Percentiles rank a stretch among this genome's conserved stretches.
Evolutionary conservation across 1,284 basidiomycete genomes (phyloP).

Genomic region (Cystobasidiaceae sp.): DNA sequence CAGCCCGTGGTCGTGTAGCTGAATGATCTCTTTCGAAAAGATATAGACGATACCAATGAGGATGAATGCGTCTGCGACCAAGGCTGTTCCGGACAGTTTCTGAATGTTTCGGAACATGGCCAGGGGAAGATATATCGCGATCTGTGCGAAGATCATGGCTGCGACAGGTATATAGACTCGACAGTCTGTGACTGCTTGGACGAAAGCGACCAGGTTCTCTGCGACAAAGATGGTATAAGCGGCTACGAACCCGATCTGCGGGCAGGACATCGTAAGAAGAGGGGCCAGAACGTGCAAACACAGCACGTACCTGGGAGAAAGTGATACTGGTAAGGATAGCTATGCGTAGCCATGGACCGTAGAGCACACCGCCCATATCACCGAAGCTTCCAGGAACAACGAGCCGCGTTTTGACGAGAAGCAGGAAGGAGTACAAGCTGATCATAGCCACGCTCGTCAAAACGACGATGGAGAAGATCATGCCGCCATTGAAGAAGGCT

Average conservation of each 20-base stretch:
- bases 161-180: constrained; percentile 62
- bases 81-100: constrained; percentile 84
- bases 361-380: constrained; percentile 88
- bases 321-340: constrained; percentile 82
- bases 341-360: constrained; percentile 87
- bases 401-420: constrained; percentile 83
- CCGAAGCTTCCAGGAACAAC: constrained; percentile 89
- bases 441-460: constrained; percentile 78
- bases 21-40: constrained; percentile 62
- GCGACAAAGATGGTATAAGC: constrained; percentile 97
- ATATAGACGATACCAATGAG: constrained; percentile 62
- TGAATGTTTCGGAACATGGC: constrained; percentile 82
- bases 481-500: constrained; percentile 88
- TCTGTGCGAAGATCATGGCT: constrained; percentile 76
- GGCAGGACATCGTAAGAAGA: background rate
- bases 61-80: constrained; percentile 94
- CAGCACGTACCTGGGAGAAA: constrained; percentile 70
- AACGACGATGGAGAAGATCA: constrained; percentile 79
- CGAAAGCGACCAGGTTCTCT: constrained; percentile 54
- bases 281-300: constrained; percentile 28
- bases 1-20: constrained; percentile 63
- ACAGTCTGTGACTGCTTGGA: constrained; percentile 78
- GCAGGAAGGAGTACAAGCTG: constrained; percentile 88
- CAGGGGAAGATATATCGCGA: constrained; percentile 66
- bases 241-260: constrained; percentile 59